Base-by-base conservation (phyloP, 306 rosid genomes). In the Castanea sativa region DNA sequence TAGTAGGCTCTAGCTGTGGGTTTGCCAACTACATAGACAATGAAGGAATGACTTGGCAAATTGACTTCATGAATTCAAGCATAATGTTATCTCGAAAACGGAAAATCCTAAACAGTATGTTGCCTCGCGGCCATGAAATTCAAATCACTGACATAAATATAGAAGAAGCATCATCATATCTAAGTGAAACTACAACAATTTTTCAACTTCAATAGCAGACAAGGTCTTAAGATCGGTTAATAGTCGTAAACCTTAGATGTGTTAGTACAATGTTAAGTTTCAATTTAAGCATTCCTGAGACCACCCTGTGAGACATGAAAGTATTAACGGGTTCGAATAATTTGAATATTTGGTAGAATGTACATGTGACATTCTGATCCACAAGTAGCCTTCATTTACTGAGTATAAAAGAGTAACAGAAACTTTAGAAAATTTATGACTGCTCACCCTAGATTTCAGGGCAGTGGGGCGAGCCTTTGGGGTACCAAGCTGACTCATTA, bases 361-460 rank as follows among this genome's bases (percentile, higher is more conserved):
- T 25, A 68, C 16, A 68, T 35, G 16, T 68, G 52, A 68, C n/a
- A 67, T 33, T 67, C 51, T 7, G 71, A 32, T 8, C 71, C 71
- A 32, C 71, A 67, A 33, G 27, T 13, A 68, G 11, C 72, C 27
- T 18, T 68, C 72, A 68, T 35, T 68, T n/a, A 68, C 52, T 18
- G 23, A 19, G 52, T 14, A 10, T 19, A 33, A 14, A 67, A 68
- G 72, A 11, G 72, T 33, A 29, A 7, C 69, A 68, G 5, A 35
- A 33, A 68, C 52, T 68, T 16, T 33, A 18, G n/a, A 33, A 35
- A 33, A 18, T 18, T 64, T 74, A 75, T 71, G 74, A 61, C 68
- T 75, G 75, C 94, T 92, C 88, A 94, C 98, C 86, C 98, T 91
- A 63, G 97, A 94, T 86, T 90, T 92, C 80, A 94, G 82, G 61